Base-by-base conservation (phyloP, 75 land plant genomes). In the Selaginella moellendorffii region DNA sequence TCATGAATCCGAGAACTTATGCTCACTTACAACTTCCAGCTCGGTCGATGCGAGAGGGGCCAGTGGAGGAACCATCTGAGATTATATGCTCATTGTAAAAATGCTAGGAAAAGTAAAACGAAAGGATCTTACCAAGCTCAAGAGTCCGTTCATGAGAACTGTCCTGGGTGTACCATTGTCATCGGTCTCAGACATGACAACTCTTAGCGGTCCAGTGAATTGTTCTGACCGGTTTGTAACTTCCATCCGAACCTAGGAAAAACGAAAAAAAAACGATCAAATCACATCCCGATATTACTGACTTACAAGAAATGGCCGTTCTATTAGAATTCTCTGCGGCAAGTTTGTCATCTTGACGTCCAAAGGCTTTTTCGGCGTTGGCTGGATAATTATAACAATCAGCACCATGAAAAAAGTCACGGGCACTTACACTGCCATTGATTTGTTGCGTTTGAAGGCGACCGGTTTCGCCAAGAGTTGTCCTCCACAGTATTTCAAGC, bases 401-500 rank as follows among this genome's bases (percentile, higher is more conserved):
- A 64, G 1, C 26, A 30, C 22, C n/a, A n/a, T n/a, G n/a, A n/a
- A n/a, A n/a, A n/a, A n/a, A n/a, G n/a, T n/a, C n/a, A n/a, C n/a
- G n/a, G 53, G 24, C 22, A 30, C 89, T 83, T 78, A 93, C 96
- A 72, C 56, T 79, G 54, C 98, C 96, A 42, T 81, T 74, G 69
- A 93, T 93, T 31, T 85, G 84, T 42, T 88, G 98, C 20, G 98
- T 93, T 64, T 89, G 98, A 51, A 93, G 69, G 62, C 98, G 96
- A 0, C 98, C 98, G 65, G 98, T 86, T 77, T 93, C 98, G 46
- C 98, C 98, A 71, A 93, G 79, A 68, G 87, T 93, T 62, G 95
- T 82, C 9, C 96, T 81, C 98, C 98, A 93, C 68, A 86, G 81
- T 66, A 93, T 85, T 58, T 93, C 97, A 72, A 89, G 78, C 76